Percentiles rank a stretch among this genome's conserved stretches.
Conservation (phyloP, 176 grass and related monocot species). For the Poa pratensis region DNA sequence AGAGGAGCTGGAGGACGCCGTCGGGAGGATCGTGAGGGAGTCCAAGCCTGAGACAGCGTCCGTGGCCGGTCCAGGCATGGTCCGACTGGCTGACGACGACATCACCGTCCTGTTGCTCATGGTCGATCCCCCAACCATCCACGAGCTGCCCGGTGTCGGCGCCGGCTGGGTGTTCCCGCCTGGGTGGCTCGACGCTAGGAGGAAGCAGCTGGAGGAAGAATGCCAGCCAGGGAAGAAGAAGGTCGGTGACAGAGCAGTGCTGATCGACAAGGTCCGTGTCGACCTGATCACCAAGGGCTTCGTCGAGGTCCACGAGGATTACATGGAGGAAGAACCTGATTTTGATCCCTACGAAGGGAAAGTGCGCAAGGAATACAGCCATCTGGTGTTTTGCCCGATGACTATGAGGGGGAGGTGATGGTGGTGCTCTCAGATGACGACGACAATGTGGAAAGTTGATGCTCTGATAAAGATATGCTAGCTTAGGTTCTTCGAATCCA, state of each 20-base stretch:
- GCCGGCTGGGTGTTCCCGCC: neutral
- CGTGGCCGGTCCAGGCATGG: neutral
- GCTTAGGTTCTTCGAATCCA: too few relatives aligned
- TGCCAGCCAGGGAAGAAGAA: neutral
- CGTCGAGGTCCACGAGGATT: neutral
- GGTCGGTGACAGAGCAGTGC: neutral
- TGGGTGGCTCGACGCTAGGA: neutral
- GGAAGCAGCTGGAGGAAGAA: neutral
- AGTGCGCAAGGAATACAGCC: neutral
- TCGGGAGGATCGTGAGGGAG: neutral
- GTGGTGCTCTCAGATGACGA: neutral
- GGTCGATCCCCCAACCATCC: neutral
- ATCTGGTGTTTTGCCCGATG: neutral
- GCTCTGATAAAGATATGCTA: too few relatives aligned
- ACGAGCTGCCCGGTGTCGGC: neutral
- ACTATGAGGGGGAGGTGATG: neutral
- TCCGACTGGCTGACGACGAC: neutral
- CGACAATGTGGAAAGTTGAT: too few relatives aligned
- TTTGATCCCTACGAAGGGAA: neutral
- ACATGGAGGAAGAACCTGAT: neutral
- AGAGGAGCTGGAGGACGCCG: neutral
- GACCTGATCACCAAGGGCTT: neutral
- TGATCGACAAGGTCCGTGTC: neutral
- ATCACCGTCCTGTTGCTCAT: neutral
- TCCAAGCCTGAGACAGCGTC: neutral